These are phyloP conservation scores for Chalciporus pseudorubinellus DNA, from an alignment of 768 basidiomycete genomes.

Conservation along the genomic window DNA sequence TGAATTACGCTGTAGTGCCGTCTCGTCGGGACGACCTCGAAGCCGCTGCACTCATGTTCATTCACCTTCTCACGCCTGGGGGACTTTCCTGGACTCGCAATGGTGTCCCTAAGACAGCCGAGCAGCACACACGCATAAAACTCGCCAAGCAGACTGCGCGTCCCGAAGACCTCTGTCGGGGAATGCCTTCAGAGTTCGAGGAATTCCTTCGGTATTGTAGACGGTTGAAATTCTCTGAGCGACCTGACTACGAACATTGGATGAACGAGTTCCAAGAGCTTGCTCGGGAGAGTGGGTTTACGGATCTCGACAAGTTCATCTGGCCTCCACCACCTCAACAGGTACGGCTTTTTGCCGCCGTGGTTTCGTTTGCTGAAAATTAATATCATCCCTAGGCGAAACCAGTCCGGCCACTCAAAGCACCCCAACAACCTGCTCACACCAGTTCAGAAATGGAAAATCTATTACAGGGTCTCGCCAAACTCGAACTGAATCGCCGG, in stretches of 20 bases:
- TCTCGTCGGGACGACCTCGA: slow-evolving; percentile 79
- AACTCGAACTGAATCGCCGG: slow-evolving; percentile 54
- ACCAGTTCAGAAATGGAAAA: slow-evolving; percentile 49
- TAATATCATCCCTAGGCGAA: slow-evolving; percentile 25
- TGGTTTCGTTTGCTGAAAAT: neutral
- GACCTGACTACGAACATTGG: slow-evolving; percentile 69
- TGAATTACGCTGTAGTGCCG: slow-evolving; percentile 50
- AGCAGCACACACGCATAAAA: slow-evolving; percentile 60
- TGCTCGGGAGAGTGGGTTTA: slow-evolving; percentile 58
- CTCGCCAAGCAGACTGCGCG: slow-evolving; percentile 58
- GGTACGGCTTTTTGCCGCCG: slow-evolving; percentile 19
- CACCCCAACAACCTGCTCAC: slow-evolving; percentile 17
- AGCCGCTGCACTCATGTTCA: slow-evolving; percentile 74
- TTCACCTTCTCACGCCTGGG: slow-evolving; percentile 73
- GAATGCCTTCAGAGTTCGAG: slow-evolving; percentile 70
- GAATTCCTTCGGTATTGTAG: slow-evolving; percentile 74
- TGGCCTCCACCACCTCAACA: slow-evolving; percentile 63
- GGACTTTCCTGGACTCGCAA: slow-evolving; percentile 78
- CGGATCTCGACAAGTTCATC: slow-evolving; percentile 56
- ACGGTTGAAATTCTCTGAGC: slow-evolving; percentile 62
- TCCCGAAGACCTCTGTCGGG: slow-evolving; percentile 66
- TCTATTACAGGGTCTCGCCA: slow-evolving; percentile 57
- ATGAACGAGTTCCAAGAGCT: slow-evolving; percentile 60
- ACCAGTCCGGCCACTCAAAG: slow-evolving; percentile 26
- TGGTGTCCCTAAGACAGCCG: slow-evolving; percentile 71